Conservation (phyloP, 2,329 filamentous ascomycete species). For the Trichoderma breve region DNA sequence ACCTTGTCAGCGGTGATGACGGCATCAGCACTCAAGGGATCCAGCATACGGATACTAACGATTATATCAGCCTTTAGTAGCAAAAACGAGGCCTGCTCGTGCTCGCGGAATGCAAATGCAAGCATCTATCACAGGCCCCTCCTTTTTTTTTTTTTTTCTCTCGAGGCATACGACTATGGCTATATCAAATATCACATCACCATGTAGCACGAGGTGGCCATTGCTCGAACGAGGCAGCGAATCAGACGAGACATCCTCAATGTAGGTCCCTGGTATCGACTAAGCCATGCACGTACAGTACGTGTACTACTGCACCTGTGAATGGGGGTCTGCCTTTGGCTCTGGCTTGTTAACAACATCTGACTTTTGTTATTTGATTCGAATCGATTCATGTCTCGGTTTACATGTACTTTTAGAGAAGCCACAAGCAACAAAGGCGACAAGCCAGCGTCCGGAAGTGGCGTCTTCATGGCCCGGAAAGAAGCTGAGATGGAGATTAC, state of each 20-base stretch:
- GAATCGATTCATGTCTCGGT: background rate
- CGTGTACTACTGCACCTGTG: background rate
- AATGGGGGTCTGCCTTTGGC: background rate
- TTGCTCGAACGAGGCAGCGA: constrained; percentile 4
- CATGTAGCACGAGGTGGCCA: background rate
- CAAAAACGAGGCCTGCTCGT: background rate
- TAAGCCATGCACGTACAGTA: background rate
- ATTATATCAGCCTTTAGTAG: background rate
- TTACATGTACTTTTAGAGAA: background rate
- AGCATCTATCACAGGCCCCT: background rate
- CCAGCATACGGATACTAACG: background rate
- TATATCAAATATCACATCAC: constrained; percentile 5
- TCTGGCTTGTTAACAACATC: background rate
- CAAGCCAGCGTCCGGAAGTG: background rate
- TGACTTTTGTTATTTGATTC: background rate
- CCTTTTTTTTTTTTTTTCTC: background rate
- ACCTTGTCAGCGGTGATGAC: constrained; percentile 7
- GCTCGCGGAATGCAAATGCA: background rate
- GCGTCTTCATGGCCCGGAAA: background rate
- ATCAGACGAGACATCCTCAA: background rate
- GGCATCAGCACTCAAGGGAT: background rate
- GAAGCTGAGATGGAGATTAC: background rate
- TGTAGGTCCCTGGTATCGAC: background rate
- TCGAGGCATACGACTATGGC: background rate
- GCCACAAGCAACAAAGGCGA: background rate